These are phyloP conservation scores for Sporobolomyces phaffii DNA, from an alignment of 768 basidiomycete species.

Conservation along the genomic window DNA sequence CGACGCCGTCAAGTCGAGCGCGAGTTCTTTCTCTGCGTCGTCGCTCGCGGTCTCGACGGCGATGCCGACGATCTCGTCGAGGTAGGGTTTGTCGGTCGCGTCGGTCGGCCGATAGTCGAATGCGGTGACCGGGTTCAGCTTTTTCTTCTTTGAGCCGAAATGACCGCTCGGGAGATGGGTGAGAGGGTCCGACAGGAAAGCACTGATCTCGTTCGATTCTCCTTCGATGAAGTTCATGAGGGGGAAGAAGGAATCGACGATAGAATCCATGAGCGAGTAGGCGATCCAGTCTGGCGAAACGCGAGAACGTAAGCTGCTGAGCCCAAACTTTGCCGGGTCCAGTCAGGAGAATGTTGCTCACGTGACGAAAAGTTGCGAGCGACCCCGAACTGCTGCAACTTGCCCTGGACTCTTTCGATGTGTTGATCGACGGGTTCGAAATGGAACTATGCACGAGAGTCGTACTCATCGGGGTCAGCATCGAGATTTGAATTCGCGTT, in stretches of 20 bases:
- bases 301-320: no score
- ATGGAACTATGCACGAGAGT: constrained; percentile 62
- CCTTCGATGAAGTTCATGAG: constrained; percentile 70
- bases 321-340: no score
- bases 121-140: neutral
- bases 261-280: constrained; percentile 82
- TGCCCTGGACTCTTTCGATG: constrained; percentile 65
- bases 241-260: constrained; percentile 90
- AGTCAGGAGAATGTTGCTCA: constrained; percentile 45
- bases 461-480: neutral
- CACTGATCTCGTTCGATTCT: constrained; percentile 72
- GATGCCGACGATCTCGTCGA: constrained; percentile 30
- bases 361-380: constrained; percentile 67
- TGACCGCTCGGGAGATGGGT: constrained; percentile 32
- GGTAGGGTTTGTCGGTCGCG: neutral
- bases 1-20: neutral
- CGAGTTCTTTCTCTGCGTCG: constrained; percentile 1
- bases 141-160: constrained; percentile 6
- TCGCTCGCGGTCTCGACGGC: constrained; percentile 16
- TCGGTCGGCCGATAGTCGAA: neutral
- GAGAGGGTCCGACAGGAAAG: constrained; percentile 54
- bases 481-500: no score
- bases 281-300: constrained; percentile 74
- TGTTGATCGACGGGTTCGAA: constrained; percentile 86
- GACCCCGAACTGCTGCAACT: constrained; percentile 60